A percentile compares a stretch with the other conserved stretches of the same genome.
Evolutionary conservation across 2,329 filamentous ascomycete genomes (phyloP).

Genomic region (Zelopaecilomyces penicillatus): DNA sequence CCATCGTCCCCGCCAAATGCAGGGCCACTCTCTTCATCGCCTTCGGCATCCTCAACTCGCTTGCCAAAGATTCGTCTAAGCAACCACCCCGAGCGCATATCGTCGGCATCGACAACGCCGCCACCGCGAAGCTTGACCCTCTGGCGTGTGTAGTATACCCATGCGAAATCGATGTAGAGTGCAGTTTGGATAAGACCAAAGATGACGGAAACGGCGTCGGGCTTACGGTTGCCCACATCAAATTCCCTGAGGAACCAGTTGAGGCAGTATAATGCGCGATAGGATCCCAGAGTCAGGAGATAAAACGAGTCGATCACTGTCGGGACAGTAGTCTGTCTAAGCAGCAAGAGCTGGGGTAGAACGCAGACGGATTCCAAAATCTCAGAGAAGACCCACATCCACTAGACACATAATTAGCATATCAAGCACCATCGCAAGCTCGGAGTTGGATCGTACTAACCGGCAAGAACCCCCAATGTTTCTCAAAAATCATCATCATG

Average conservation of each 20-base stretch:
- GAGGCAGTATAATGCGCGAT: conserved; percentile 80
- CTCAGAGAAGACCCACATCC: conserved; percentile 80
- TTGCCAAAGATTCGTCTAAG: conserved; percentile 68
- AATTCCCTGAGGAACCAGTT: conserved; percentile 76
- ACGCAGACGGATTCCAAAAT: conserved; percentile 88
- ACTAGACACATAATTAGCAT: conserved; percentile 37
- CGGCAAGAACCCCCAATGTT: conserved; percentile 39
- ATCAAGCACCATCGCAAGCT: background rate
- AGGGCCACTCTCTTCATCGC: conserved; percentile 53
- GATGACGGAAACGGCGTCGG: conserved; percentile 67
- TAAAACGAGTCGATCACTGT: conserved; percentile 98
- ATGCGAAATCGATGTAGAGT: conserved; percentile 88
- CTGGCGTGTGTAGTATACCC: conserved; percentile 92
- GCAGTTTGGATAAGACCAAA: conserved; percentile 86
- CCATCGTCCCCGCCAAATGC: conserved; percentile 33
- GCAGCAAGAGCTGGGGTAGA: conserved; percentile 80
- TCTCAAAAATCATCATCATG: conserved; percentile 59
- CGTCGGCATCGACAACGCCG: conserved; percentile 82
- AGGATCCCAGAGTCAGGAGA: conserved; percentile 76
- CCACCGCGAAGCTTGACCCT: conserved; percentile 85
- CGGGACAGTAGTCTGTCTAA: conserved; percentile 89
- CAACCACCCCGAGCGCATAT: conserved; percentile 77
- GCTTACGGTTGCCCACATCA: conserved; percentile 48
- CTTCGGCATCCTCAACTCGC: conserved; percentile 40
- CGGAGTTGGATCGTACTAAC: conserved; percentile 28